Base-by-base conservation (phyloP, 345 rosid genomes). In the Eucalyptus grandis region DNA sequence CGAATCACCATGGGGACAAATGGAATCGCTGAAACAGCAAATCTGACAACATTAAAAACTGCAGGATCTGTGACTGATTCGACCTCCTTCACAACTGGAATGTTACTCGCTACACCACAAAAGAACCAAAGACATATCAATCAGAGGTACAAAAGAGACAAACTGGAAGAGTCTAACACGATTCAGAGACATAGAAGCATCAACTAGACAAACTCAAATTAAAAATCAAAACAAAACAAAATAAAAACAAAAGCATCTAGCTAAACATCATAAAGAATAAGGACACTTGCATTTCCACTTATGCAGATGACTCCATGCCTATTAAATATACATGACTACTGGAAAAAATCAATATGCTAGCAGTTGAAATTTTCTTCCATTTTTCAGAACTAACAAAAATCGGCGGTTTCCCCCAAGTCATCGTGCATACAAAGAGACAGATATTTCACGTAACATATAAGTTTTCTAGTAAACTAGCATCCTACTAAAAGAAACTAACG, bases 21-120 rank as follows among this genome's bases (percentile, higher is more conserved):
- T 4, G 95, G 95, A 37, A 96, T 91, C 14, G 96, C 95, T 26
- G 93, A 92, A 86, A 95, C 89, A 47, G 86, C 89, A 90, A 95
- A 95, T 89, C 96, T 89, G 88, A 93, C 94, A 53, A 92, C 94
- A 44, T 91, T 92, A 89, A 95, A 96, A 9, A 93, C 90, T 44
- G 95, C 95, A 8, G 96, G 97, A 62, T 93, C 95, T 89, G 88
- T 87, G 62, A 91, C 60, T 11, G 95, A 89, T 90, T 96, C 95
- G 56, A 94, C 94, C 90, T 94, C 94, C 90, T 96, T 95, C 50
- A 95, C 90, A n/a, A 95, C 92, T 12, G 96, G 92, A 89, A 94
- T 93, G 77, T 91, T 91, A 89, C 95, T 95, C 86, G 96, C 97
- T 96, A 89, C 90, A 94, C 86, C 11, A 80, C 31, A 17, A 89